phyloP scores from a whole-genome alignment of 352 stramenopile genomes.

The Aphanomyces stellatus region DNA sequence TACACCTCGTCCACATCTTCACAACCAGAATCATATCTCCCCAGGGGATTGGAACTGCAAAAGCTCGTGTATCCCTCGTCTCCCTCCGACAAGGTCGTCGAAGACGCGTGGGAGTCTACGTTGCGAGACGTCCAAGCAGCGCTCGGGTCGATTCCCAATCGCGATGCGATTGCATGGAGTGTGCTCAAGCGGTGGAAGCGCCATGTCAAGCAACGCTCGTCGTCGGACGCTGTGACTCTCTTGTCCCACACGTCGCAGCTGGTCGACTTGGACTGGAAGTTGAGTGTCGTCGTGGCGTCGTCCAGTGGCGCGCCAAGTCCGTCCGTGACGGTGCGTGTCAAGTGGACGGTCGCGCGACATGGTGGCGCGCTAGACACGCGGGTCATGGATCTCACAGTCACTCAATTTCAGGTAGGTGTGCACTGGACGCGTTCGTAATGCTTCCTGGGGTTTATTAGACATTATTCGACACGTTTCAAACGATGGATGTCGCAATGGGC shows the following conservation, averaged over 20 bases:
- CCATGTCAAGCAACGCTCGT: neutral
- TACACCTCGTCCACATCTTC: neutral
- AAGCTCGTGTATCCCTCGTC: neutral
- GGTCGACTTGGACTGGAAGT: neutral
- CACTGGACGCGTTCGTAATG: too few relatives aligned
- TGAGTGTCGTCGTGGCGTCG: neutral
- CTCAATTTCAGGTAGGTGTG: too few relatives aligned
- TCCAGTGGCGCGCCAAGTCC: neutral
- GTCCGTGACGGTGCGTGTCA: neutral
- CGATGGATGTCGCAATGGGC: too few relatives aligned
- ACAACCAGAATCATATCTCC: neutral
- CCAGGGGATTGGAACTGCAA: neutral
- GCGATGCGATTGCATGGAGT: neutral
- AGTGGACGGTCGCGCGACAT: neutral
- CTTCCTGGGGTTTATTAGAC: too few relatives aligned
- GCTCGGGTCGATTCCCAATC: neutral
- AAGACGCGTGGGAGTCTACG: neutral
- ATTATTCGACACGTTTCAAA: too few relatives aligned
- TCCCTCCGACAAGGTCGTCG: neutral
- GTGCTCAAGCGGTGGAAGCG: slow-evolving; percentile 7
- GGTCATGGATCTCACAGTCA: too few relatives aligned
- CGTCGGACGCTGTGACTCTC: neutral
- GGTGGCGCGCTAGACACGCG: too few relatives aligned
- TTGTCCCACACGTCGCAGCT: too few relatives aligned
- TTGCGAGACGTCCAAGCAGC: neutral